Evolutionary conservation across 78 protist species (phyloP).

Genomic region (Guillardia theta): DNA sequence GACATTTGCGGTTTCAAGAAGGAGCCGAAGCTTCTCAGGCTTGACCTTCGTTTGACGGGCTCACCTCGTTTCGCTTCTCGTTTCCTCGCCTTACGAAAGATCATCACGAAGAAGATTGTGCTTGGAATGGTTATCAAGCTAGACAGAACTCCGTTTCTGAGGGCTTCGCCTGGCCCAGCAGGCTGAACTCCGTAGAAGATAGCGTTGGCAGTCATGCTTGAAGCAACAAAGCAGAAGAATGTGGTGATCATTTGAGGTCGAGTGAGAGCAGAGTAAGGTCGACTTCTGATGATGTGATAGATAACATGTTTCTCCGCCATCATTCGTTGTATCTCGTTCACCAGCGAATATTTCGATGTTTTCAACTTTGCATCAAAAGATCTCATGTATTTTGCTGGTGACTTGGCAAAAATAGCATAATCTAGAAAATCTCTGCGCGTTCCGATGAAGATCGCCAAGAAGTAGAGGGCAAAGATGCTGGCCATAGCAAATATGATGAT

Average conservation of each 20-base stretch:
- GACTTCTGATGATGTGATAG: not conserved
- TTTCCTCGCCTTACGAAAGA: not conserved
- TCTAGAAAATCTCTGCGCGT: not conserved
- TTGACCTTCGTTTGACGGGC: no score
- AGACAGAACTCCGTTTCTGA: not conserved
- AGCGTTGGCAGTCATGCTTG: not conserved
- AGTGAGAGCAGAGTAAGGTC: not conserved
- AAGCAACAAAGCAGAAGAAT: not conserved
- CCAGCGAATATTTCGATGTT: not conserved
- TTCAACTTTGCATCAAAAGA: not conserved
- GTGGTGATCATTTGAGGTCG: not conserved
- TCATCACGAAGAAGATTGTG: not conserved
- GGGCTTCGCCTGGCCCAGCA: not conserved
- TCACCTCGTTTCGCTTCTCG: not conserved
- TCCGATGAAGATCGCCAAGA: not conserved
- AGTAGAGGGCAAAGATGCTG: not conserved
- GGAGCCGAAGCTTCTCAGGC: no score
- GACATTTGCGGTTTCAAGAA: no score
- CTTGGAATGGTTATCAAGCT: not conserved
- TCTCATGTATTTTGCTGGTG: not conserved
- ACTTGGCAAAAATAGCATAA: not conserved
- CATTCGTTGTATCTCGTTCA: not conserved
- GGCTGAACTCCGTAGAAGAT: not conserved
- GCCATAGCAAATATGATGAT: not conserved
- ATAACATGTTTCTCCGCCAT: not conserved